Base-by-base conservation (phyloP, 306 rosid species). In the Elaeagnus macrophylla region DNA sequence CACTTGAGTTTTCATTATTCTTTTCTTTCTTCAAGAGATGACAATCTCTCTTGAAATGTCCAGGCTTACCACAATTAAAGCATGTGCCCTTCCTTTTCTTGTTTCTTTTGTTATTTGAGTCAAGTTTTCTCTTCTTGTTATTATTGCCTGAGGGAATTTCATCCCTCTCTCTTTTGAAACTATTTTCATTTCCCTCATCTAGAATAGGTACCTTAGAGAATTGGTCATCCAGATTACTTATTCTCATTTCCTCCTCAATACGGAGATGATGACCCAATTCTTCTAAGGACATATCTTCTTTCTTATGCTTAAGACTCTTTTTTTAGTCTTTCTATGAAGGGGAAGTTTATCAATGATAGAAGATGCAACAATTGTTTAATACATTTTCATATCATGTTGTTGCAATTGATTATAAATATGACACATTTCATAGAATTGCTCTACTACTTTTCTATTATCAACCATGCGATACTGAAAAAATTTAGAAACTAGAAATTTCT, bases 281-380 rank as follows among this genome's bases (percentile, higher is more conserved):
- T n/a, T n/a, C n/a, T n/a, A n/a, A n/a, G n/a, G n/a, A n/a, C n/a
- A n/a, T n/a, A n/a, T n/a, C n/a, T n/a, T n/a, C n/a, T n/a, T n/a
- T n/a, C 38, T 37, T 41, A 6, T 62, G 59, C 20, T 51, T 62
- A 8, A 62, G 41, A 15, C 19, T n/a, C 10, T 40, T 50, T 9
- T 52, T 51, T 1, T 41, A 62, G 9, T 62, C 44, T 25, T 62
- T 51, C 51, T 51, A 62, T 6, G 57, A 50, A 8, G 59, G 51
- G 12, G 51, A 56, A n/a, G 50, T 38, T 61, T 61, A 12, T 61
- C 19, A 40, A 61, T 38, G 38, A 61, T 36, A 37, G 38, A 6
- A 60, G 60, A 15, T 9, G 39, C 60, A 13, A 16, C 19, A 38
- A 55, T 55, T 7, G 47, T 10, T n/a, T 55, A 25, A 55, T 55